phyloP scores from a whole-genome alignment of 2,329 filamentous ascomycete genomes.

The Clarireedia homoeocarpa region DNA sequence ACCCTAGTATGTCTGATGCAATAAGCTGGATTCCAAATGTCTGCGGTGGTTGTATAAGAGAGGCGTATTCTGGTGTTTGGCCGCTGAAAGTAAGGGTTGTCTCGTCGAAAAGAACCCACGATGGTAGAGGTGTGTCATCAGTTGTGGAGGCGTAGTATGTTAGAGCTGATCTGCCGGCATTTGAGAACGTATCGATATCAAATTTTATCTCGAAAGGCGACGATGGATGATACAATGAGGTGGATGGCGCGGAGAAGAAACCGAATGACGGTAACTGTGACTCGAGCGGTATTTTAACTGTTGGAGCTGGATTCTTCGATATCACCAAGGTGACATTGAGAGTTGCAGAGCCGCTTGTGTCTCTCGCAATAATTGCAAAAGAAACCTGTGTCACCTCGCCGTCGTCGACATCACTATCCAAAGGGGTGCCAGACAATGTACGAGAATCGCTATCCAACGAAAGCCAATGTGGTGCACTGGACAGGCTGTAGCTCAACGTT shows the following conservation, averaged over 20 bases:
- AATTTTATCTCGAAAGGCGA: conserved; percentile 46
- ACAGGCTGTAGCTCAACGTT: conserved; percentile 58
- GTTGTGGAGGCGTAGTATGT: conserved; percentile 72
- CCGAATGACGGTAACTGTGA: conserved; percentile 52
- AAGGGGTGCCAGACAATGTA: conserved; percentile 64
- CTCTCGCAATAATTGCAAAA: conserved; percentile 63
- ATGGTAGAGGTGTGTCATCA: conserved; percentile 74
- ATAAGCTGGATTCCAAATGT: conserved; percentile 65
- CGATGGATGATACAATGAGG: conserved; percentile 48
- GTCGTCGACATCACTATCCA: conserved; percentile 46
- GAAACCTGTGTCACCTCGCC: conserved; percentile 34
- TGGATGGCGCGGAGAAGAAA: conserved; percentile 50
- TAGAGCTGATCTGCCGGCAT: conserved; percentile 34
- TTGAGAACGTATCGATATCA: conserved; percentile 52
- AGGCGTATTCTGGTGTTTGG: conserved; percentile 56
- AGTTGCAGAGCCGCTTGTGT: conserved; percentile 52
- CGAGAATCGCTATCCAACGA: conserved; percentile 57
- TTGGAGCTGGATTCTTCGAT: conserved; percentile 47
- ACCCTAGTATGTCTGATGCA: conserved; percentile 73
- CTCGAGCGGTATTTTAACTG: conserved; percentile 46
- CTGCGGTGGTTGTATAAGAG: conserved; percentile 60
- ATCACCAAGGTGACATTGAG: conserved; percentile 66
- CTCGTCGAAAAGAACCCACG: conserved; percentile 73
- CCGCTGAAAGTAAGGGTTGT: conserved; percentile 60
- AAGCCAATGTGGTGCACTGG: conserved; percentile 64